Evolutionary conservation across 768 basidiomycete species (phyloP), one percentile per base, ranked within the genome.

Genomic region (Collybiopsis luxurians): DNA sequence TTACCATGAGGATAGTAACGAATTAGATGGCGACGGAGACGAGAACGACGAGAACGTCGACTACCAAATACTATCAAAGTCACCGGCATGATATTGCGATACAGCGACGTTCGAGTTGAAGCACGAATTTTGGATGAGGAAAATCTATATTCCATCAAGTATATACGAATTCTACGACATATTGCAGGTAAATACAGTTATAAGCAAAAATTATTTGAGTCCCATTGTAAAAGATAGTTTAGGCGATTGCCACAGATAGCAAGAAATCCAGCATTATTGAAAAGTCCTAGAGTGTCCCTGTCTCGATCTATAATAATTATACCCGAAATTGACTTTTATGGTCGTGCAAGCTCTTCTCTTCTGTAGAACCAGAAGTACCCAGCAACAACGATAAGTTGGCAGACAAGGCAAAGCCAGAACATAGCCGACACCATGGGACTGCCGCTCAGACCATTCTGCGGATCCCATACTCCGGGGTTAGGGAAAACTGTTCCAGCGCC

Each of bases 291-390:
- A 51, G 31, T n/a, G n/a, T n/a, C n/a, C n/a, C n/a, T n/a, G n/a
- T n/a, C n/a, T n/a, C n/a, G n/a, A n/a, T n/a, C n/a, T n/a, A n/a
- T n/a, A n/a, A n/a, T n/a, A n/a, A n/a, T n/a, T n/a, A n/a, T n/a
- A n/a, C n/a, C n/a, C n/a, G n/a, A n/a, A n/a, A n/a, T n/a, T n/a
- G n/a, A n/a, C n/a, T n/a, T n/a, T n/a, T 54, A 54, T 19, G 53
- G 53, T 54, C 53, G 53, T 42, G 53, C 53, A 59, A 96, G 82
- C 69, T 96, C 94, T 73, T 96, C 94, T 75, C 92, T 94, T 71
- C 94, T 86, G 73, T 95, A 96, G 83, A 96, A 95, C 91, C 91
- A 91, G 78, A 95, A 94, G 75, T 96, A 96, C 21, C 94, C 94
- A 59, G 87, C 71, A 57, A 95, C 92, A 66, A 96, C 93, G 62